Evolutionary conservation across 2,329 filamentous ascomycete genomes (phyloP).

Genomic region (Alternaria arborescens): DNA sequence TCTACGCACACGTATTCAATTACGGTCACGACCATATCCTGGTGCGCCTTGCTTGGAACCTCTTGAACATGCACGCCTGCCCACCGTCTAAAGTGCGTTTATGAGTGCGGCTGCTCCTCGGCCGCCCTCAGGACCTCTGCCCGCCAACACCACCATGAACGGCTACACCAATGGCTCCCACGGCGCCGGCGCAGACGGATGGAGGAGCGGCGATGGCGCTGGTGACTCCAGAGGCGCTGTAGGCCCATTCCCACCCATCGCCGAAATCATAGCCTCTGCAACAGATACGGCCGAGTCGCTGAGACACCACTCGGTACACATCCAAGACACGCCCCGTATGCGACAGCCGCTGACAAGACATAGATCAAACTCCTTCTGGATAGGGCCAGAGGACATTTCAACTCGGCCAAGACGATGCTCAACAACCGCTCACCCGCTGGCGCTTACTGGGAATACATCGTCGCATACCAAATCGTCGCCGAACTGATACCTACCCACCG

Average conservation of each 20-base stretch:
- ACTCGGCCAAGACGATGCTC: slow-evolving; percentile 63
- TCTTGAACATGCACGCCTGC: slow-evolving; percentile 38
- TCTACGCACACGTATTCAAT: slow-evolving; percentile 17
- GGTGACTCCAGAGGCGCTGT: slow-evolving; percentile 30
- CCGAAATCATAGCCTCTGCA: slow-evolving; percentile 55
- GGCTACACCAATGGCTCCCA: slow-evolving; percentile 38
- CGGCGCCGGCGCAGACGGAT: slow-evolving; percentile 31
- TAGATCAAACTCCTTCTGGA: slow-evolving; percentile 54
- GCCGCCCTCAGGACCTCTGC: slow-evolving; percentile 39
- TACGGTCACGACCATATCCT: slow-evolving; percentile 8
- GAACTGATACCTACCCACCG: slow-evolving; percentile 79
- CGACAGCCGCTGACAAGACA: slow-evolving; percentile 24
- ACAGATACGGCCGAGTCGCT: slow-evolving; percentile 46
- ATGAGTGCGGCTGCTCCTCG: slow-evolving; percentile 52
- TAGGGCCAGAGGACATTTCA: slow-evolving; percentile 53
- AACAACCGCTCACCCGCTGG: slow-evolving; percentile 62
- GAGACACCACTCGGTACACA: slow-evolving; percentile 39
- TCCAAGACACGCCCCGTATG: neutral
- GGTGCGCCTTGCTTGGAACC: slow-evolving; percentile 1
- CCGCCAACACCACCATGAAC: slow-evolving; percentile 41
- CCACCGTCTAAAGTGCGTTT: slow-evolving; percentile 36
- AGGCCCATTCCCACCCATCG: slow-evolving; percentile 50
- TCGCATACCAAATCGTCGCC: slow-evolving; percentile 79
- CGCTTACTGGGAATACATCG: slow-evolving; percentile 86
- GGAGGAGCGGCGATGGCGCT: slow-evolving; percentile 36